These are phyloP conservation scores for Fusarium nelsonii DNA, from an alignment of 2,329 filamentous ascomycete species.

Conservation along the genomic window DNA sequence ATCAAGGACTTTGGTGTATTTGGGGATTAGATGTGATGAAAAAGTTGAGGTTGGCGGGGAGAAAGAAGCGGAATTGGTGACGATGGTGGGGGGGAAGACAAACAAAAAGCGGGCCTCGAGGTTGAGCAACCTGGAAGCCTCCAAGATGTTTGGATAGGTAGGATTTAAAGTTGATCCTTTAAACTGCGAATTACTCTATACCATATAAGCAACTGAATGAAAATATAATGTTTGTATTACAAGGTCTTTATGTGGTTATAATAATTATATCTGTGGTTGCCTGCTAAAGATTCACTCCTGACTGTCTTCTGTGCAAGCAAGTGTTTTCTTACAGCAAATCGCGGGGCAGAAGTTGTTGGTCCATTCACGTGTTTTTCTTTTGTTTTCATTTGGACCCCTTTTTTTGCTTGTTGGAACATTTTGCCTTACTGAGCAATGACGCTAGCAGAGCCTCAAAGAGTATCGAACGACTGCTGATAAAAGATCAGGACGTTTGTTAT, in stretches of 20 bases:
- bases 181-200: background rate
- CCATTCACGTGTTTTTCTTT: conserved; percentile 31
- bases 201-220: background rate
- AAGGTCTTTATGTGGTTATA: background rate
- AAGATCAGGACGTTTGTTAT: background rate
- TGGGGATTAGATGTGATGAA: conserved; percentile 22
- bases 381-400: conserved; percentile 15
- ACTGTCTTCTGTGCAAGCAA: background rate
- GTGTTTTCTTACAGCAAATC: conserved; percentile 9
- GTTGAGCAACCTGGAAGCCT: conserved; percentile 4
- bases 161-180: background rate
- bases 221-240: background rate
- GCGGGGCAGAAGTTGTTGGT: conserved; percentile 32
- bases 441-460: conserved; percentile 1
- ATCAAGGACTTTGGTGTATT: conserved; percentile 27
- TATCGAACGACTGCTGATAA: background rate
- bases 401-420: conserved; percentile 8
- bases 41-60: conserved; percentile 44
- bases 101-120: conserved; percentile 41
- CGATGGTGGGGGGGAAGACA: conserved; percentile 42
- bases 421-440: background rate
- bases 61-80: conserved; percentile 40
- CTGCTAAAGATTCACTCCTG: background rate
- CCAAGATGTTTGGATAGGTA: background rate
- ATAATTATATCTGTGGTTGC: background rate